phyloP scores from a whole-genome alignment of 2,329 filamentous ascomycete species.

The Xylariales sp. region DNA sequence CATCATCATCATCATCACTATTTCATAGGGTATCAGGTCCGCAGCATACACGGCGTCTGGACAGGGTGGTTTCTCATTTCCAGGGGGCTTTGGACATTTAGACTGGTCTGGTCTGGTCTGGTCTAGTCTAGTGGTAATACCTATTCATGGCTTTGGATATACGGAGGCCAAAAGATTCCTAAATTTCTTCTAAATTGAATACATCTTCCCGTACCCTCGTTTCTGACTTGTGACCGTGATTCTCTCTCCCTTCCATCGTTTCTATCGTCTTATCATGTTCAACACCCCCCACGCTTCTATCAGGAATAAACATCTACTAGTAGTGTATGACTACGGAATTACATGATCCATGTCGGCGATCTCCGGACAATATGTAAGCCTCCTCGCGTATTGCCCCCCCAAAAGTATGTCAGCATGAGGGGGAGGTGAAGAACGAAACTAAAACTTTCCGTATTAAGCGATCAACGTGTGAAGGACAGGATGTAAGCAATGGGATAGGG shows the following conservation, averaged over 20 bases:
- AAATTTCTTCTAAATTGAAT: conserved; percentile 19
- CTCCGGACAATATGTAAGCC: conserved; percentile 19
- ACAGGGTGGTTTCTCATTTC: conserved; percentile 1
- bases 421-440: background rate
- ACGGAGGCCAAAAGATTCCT: conserved; percentile 18
- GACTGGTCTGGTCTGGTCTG: background rate
- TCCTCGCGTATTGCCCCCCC: background rate
- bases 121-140: conserved; percentile 17
- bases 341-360: conserved; percentile 14
- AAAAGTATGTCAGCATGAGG: conserved; percentile 9
- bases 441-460: conserved; percentile 13
- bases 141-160: conserved; percentile 15
- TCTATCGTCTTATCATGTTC: background rate
- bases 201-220: conserved; percentile 2
- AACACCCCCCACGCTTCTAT: background rate
- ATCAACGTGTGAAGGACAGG: conserved; percentile 4
- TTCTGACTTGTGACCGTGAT: background rate
- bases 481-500: conserved; percentile 14
- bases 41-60: conserved; percentile 33
- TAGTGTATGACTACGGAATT: background rate
- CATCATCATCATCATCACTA: conserved; percentile 13
- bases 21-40: conserved; percentile 24
- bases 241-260: background rate
- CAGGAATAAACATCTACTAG: background rate
- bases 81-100: conserved; percentile 15